Conservation (phyloP, 768 basidiomycete genomes). For the Cystofilobasidium macerans region DNA sequence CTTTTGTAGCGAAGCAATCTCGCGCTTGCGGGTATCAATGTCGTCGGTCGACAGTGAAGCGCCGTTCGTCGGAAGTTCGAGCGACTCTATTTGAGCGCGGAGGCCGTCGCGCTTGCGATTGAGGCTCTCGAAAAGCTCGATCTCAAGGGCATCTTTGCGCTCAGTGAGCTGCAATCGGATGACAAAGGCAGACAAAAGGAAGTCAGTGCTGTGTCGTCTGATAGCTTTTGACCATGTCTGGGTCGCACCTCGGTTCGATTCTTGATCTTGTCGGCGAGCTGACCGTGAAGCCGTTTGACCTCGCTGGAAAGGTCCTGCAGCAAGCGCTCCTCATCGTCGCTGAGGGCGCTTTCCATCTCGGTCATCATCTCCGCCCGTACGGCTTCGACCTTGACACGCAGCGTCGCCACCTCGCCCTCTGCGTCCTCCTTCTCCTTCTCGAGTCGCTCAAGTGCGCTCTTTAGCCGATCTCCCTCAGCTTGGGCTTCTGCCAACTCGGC, state of each 20-base stretch:
- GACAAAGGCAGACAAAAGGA: background rate
- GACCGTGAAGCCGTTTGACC: conserved; percentile 58
- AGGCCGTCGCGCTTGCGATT: conserved; percentile 69
- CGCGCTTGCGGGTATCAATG: conserved; percentile 56
- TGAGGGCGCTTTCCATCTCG: conserved; percentile 64
- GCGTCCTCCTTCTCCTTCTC: conserved; percentile 61
- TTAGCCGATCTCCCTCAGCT: conserved; percentile 60
- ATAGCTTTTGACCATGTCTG: too few relatives aligned
- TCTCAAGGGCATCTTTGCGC: conserved; percentile 70
- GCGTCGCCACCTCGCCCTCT: conserved; percentile 55
- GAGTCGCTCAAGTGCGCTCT: conserved; percentile 51
- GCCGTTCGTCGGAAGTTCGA: conserved; percentile 31
- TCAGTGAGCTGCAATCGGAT: conserved; percentile 50
- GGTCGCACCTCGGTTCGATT: conserved; percentile 33
- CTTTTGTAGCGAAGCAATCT: conserved; percentile 55
- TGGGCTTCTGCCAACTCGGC: conserved; percentile 52
- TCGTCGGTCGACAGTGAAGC: conserved; percentile 45
- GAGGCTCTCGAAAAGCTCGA: conserved; percentile 83
- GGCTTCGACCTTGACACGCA: conserved; percentile 54
- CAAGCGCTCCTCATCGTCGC: conserved; percentile 55
- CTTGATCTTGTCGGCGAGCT: conserved; percentile 64
- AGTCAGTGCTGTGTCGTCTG: background rate
- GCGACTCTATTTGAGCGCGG: conserved; percentile 57
- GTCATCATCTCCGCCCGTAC: conserved; percentile 59
- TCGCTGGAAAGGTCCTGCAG: conserved; percentile 56